A percentile compares a stretch with the other conserved stretches of the same genome.
phyloP scores from a whole-genome alignment of 169 alveolate species.

The Prorocentrum cordatum region DNA sequence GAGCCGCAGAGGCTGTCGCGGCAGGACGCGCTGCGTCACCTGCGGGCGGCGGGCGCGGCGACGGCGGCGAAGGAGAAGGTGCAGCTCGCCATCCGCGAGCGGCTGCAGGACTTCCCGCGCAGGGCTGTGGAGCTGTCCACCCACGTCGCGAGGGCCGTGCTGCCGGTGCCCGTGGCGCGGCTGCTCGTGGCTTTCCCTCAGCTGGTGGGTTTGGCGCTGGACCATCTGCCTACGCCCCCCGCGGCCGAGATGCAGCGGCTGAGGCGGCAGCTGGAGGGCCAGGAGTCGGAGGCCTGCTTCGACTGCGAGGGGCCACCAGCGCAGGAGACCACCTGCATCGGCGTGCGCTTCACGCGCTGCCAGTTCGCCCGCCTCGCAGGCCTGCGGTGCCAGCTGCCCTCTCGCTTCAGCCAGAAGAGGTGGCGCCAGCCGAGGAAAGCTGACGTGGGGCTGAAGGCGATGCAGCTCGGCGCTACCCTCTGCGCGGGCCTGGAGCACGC shows the following conservation, averaged over 20 bases:
- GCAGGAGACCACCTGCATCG: not conserved
- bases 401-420: not conserved
- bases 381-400: not conserved
- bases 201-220: not conserved
- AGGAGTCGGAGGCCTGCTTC: not conserved
- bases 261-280: not conserved
- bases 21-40: no score
- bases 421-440: not conserved
- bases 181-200: not conserved
- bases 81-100: no score
- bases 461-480: not conserved
- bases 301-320: not conserved
- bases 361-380: not conserved
- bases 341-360: not conserved
- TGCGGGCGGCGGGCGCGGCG: no score
- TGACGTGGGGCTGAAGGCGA: not conserved
- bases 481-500: not conserved
- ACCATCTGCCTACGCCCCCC: not conserved
- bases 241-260: not conserved
- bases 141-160: not conserved
- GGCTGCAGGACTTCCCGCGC: not conserved
- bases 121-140: not conserved
- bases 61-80: no score
- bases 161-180: not conserved
- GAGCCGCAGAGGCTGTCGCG: no score